A percentile compares a stretch with the other conserved stretches of the same genome.
Evolutionary conservation across 257 asterid species (phyloP).

Genomic region (Lavandula angustifolia): DNA sequence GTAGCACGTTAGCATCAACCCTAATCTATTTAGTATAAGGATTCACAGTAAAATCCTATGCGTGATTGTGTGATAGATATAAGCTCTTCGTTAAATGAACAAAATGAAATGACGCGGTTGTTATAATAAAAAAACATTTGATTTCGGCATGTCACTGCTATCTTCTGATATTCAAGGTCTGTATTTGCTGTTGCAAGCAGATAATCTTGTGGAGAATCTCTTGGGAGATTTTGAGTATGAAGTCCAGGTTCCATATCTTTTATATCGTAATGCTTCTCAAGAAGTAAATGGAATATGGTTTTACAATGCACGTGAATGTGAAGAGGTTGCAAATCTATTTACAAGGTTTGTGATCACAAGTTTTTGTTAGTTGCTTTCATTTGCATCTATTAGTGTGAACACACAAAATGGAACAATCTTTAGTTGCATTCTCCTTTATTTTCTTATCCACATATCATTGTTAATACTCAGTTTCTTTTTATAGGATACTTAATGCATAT

Average conservation of each 20-base stretch:
- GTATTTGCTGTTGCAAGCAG: conserved; percentile 47
- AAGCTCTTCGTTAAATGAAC: not conserved
- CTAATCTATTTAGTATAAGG: conserved; percentile 11
- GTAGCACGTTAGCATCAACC: not conserved
- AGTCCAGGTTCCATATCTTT: conserved; percentile 78
- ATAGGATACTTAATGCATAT: conserved; percentile 79
- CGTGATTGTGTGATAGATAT: not conserved
- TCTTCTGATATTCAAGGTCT: conserved; percentile 19
- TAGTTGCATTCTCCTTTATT: not conserved
- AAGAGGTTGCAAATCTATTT: conserved; percentile 80
- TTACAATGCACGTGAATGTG: conserved; percentile 83
- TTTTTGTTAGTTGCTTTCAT: conserved; percentile 5
- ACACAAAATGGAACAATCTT: too few relatives aligned
- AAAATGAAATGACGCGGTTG: not conserved
- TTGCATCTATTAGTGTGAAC: not conserved
- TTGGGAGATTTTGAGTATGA: conserved; percentile 93
- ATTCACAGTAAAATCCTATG: not conserved
- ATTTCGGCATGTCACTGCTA: conserved; percentile 5
- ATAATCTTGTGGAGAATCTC: conserved; percentile 92
- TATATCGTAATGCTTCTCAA: conserved; percentile 85
- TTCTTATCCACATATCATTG: not conserved
- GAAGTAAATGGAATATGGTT: conserved; percentile 97
- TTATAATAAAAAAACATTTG: conserved; percentile 10
- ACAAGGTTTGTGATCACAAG: conserved; percentile 52
- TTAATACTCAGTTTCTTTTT: conserved; percentile 25